Evolutionary conservation across 192 early-diverging fungal species (phyloP).

Genomic region (Podochytrium sp.): DNA sequence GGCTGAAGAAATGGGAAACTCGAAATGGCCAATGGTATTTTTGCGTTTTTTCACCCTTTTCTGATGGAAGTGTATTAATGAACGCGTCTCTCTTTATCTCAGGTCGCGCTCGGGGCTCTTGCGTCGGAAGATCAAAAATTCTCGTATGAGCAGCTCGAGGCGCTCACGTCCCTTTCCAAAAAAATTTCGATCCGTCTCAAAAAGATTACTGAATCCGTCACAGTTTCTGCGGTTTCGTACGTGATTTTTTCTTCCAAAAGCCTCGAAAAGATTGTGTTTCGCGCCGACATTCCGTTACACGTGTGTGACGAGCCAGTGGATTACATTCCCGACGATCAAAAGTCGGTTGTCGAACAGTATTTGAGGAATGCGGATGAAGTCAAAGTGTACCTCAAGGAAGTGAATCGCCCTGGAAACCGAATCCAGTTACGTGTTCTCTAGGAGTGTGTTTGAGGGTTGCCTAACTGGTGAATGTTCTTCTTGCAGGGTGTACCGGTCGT

Average conservation of each 20-base stretch:
- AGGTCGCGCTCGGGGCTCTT: conserved; percentile 3
- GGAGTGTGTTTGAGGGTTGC: neutral
- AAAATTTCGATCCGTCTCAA: neutral
- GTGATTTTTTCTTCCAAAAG: conserved; percentile 10
- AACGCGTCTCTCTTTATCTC: neutral
- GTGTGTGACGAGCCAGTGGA: neutral
- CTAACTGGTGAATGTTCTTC: neutral
- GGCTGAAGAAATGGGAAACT: neutral
- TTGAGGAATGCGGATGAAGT: neutral
- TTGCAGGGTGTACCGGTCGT: conserved; percentile 6
- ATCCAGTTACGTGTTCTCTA: neutral
- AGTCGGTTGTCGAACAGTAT: neutral
- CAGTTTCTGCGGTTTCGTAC: neutral
- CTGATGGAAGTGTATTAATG: neutral
- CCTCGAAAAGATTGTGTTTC: conserved; percentile 15
- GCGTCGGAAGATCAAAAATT: neutral
- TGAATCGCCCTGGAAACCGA: neutral
- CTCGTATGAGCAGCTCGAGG: neutral
- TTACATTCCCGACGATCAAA: conserved; percentile 11
- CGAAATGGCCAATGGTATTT: conserved; percentile 22
- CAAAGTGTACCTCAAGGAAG: neutral
- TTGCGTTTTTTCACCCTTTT: neutral
- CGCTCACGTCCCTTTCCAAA: neutral
- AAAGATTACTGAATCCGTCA: neutral
- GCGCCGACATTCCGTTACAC: conserved; percentile 15